Percentiles rank a stretch among this genome's conserved stretches.
Evolutionary conservation across 2,329 filamentous ascomycete species (phyloP).

Genomic region (Paecilomyces fulvus): DNA sequence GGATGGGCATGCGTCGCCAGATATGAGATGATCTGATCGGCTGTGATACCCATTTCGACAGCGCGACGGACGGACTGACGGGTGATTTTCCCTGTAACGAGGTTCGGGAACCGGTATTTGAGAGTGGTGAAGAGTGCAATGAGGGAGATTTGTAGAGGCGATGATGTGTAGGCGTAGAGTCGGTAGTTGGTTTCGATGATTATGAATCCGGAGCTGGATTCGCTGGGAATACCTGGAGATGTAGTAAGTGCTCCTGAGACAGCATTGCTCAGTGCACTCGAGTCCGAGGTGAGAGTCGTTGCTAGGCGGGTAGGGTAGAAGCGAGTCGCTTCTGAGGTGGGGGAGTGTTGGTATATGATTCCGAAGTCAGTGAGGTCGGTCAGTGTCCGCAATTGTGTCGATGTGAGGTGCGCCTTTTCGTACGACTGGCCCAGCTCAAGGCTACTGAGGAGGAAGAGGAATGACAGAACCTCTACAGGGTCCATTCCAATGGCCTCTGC

Average conservation of each 20-base stretch:
- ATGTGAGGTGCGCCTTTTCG: constrained; percentile 72
- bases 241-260: constrained; percentile 55
- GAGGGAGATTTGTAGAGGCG: constrained; percentile 87
- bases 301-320: constrained; percentile 90
- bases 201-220: constrained; percentile 59
- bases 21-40: constrained; percentile 91
- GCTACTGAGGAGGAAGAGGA: constrained; percentile 90
- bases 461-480: constrained; percentile 86
- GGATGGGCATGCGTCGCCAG: constrained; percentile 88
- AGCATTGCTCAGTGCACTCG: constrained; percentile 61
- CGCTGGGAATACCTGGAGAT: constrained; percentile 22
- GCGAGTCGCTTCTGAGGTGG: constrained; percentile 34
- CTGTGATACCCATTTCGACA: constrained; percentile 83
- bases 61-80: constrained; percentile 81
- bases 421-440: constrained; percentile 89
- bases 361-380: constrained; percentile 85
- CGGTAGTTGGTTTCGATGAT: constrained; percentile 98
- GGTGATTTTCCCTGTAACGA: constrained; percentile 85
- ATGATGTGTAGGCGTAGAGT: constrained; percentile 92
- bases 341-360: constrained; percentile 62
- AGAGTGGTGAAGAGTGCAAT: constrained; percentile 83
- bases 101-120: constrained; percentile 84
- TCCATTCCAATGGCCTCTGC: constrained; percentile 69
- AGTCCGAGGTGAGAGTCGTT: constrained; percentile 79
- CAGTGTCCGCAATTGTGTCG: constrained; percentile 80